Conservation (phyloP, 106 monocot genomes). For the Dendrobium huoshanense region DNA sequence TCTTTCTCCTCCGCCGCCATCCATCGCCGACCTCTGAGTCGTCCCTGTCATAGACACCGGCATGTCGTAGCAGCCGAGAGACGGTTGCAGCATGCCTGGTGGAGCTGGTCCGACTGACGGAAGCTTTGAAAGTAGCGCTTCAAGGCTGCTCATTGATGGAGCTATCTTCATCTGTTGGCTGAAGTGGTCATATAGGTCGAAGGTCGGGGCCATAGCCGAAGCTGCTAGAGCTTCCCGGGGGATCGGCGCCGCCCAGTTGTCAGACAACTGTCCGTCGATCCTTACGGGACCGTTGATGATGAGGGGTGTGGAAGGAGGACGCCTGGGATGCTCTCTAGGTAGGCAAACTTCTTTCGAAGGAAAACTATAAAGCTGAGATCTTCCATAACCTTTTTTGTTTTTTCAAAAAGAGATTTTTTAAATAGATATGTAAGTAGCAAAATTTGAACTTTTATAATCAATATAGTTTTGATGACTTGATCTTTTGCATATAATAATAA, state of each 20-base stretch:
- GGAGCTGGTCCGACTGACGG: constrained; percentile 52
- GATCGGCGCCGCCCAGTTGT: constrained; percentile 14
- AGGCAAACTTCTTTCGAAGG: constrained; percentile 83
- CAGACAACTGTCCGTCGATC: constrained; percentile 1
- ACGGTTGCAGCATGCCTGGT: neutral
- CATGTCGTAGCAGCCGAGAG: constrained; percentile 28
- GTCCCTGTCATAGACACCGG: constrained; percentile 3
- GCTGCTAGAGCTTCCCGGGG: neutral
- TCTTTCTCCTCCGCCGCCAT: constrained; percentile 5
- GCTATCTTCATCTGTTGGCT: constrained; percentile 42
- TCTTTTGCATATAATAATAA: too few species aligned
- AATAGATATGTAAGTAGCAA: too few species aligned
- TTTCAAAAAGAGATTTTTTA: too few species aligned
- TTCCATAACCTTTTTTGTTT: constrained; percentile 52
- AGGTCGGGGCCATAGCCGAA: neutral
- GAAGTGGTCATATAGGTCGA: constrained; percentile 38
- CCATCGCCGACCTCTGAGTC: neutral
- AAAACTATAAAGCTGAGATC: constrained; percentile 75
- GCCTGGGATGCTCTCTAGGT: constrained; percentile 96
- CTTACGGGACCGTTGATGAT: constrained; percentile 36
- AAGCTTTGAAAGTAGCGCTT: constrained; percentile 87
- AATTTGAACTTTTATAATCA: too few species aligned
- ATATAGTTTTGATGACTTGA: too few species aligned
- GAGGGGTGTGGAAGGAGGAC: constrained; percentile 95
- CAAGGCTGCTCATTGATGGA: constrained; percentile 96